A percentile compares a stretch with the other conserved stretches of the same genome.
Conservation (phyloP, 1,284 basidiomycete species). For the Malassezia globosa region DNA sequence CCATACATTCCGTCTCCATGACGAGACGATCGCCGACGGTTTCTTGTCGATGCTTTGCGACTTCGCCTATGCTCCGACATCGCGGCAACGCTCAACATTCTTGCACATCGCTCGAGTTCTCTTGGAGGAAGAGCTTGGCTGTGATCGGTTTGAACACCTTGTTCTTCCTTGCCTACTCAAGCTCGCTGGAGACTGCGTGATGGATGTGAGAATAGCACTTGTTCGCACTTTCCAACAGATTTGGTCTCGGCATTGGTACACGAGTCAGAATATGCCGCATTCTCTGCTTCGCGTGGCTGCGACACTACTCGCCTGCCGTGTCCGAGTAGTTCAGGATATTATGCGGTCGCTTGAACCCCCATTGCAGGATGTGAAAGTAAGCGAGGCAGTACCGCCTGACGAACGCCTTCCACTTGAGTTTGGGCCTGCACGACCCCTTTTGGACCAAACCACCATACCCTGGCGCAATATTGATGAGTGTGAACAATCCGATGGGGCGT, state of each 20-base stretch:
- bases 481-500: neutral
- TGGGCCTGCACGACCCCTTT: conserved; percentile 30
- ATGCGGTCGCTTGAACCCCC: neutral
- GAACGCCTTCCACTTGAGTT: conserved; percentile 25
- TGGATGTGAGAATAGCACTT: conserved; percentile 76
- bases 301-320: neutral
- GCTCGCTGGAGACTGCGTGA: conserved; percentile 61
- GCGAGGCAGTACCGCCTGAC: conserved; percentile 37
- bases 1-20: conserved; percentile 29
- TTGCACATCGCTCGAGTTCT: conserved; percentile 31
- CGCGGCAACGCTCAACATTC: conserved; percentile 37
- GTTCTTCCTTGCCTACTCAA: conserved; percentile 56
- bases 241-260: conserved; percentile 45
- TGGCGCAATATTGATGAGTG: neutral
- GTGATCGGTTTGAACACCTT: conserved; percentile 52
- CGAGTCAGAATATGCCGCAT: neutral
- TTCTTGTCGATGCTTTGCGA: conserved; percentile 43
- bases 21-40: conserved; percentile 32
- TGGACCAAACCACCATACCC: conserved; percentile 14
- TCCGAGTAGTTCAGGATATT: neutral
- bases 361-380: conserved; percentile 14
- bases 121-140: conserved; percentile 20
- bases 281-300: neutral
- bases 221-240: conserved; percentile 59
- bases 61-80: conserved; percentile 30